Percentiles rank a stretch among this genome's conserved stretches.
phyloP scores from a whole-genome alignment of 2,329 filamentous ascomycete genomes.

The Phoma sp. region DNA sequence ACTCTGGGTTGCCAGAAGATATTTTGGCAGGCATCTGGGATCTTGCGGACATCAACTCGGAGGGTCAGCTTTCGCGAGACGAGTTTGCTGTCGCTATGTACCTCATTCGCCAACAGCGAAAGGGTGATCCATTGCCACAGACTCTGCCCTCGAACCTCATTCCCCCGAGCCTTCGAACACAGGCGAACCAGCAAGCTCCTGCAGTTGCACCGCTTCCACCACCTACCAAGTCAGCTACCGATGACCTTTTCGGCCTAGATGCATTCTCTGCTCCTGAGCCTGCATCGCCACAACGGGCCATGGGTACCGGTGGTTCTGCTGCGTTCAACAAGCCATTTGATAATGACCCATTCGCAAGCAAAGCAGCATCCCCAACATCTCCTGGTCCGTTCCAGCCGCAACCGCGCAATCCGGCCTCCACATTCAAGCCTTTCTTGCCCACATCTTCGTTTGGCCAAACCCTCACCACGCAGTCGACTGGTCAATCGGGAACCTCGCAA shows the following conservation, averaged over 20 bases:
- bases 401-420: slow-evolving; percentile 52
- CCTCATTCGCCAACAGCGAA: slow-evolving; percentile 87
- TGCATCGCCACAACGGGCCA: slow-evolving; percentile 63
- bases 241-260: slow-evolving; percentile 93
- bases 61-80: slow-evolving; percentile 82
- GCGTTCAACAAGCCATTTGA: slow-evolving; percentile 51
- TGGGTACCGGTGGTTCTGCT: slow-evolving; percentile 76
- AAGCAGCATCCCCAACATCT: slow-evolving; percentile 60
- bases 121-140: slow-evolving; percentile 71
- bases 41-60: slow-evolving; percentile 89
- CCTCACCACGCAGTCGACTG: slow-evolving; percentile 77
- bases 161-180: slow-evolving; percentile 78
- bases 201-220: slow-evolving; percentile 41
- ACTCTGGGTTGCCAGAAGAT: slow-evolving; percentile 88
- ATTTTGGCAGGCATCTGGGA: slow-evolving; percentile 95
- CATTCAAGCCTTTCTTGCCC: slow-evolving; percentile 90
- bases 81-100: slow-evolving; percentile 99
- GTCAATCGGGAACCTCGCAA: slow-evolving; percentile 58
- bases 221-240: slow-evolving; percentile 77
- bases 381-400: slow-evolving; percentile 55
- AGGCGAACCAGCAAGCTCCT: slow-evolving; percentile 56
- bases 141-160: slow-evolving; percentile 81
- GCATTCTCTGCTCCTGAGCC: slow-evolving; percentile 62
- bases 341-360: slow-evolving; percentile 68
- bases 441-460: slow-evolving; percentile 91